These are phyloP conservation scores for Beta lomatogona DNA, from an alignment of 179 eudicot species.

Conservation along the genomic window DNA sequence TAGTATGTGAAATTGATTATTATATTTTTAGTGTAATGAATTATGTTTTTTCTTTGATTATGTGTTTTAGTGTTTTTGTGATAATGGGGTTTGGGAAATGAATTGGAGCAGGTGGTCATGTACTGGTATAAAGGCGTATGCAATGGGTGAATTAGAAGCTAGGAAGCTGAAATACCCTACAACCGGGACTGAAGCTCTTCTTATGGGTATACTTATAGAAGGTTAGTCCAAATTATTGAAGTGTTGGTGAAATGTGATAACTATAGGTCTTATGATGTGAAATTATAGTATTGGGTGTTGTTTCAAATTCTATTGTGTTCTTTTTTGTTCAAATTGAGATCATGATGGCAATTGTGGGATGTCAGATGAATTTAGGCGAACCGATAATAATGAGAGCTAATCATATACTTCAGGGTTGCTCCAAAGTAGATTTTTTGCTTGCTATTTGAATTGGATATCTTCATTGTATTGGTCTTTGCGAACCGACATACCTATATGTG, in stretches of 20 bases:
- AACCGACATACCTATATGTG: not conserved
- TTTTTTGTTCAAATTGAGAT: too few relatives aligned
- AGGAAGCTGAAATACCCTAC: constrained; percentile 62
- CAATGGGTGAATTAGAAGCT: constrained; percentile 85
- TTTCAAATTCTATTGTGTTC: not conserved
- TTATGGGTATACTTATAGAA: constrained; percentile 74
- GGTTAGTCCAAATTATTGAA: constrained; percentile 40
- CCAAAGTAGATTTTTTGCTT: too few relatives aligned
- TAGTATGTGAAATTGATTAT: too few relatives aligned
- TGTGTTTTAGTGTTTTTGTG: constrained; percentile 23
- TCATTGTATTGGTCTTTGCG: not conserved
- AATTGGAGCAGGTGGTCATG: constrained; percentile 66
- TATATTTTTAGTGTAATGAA: too few relatives aligned
- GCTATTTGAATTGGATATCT: not conserved
- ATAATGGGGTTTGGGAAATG: constrained; percentile 29
- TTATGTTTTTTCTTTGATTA: not conserved
- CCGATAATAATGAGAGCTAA: not conserved
- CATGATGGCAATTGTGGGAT: too few relatives aligned
- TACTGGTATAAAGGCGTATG: constrained; percentile 73
- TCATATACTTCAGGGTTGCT: not conserved
- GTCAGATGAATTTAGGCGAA: not conserved
- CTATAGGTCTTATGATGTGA: not conserved
- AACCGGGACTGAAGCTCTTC: constrained; percentile 81
- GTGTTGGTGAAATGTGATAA: not conserved
- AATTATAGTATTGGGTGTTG: not conserved